Evolutionary conservation across 2,329 filamentous ascomycete genomes (phyloP).

Genomic region (Didymella pomorum): DNA sequence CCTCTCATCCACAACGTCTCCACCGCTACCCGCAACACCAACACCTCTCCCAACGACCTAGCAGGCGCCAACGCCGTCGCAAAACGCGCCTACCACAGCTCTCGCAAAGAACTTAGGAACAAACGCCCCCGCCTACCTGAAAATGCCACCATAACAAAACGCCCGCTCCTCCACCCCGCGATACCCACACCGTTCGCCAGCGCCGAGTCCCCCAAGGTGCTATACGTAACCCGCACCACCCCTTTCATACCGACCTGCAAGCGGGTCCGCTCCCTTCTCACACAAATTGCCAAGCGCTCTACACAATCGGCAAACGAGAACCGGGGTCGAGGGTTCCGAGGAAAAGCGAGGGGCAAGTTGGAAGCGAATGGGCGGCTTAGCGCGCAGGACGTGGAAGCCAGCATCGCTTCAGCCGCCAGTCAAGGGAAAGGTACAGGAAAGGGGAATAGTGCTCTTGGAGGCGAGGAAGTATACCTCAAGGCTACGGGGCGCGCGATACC

Average conservation of each 20-base stretch:
- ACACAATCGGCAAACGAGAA: conserved; percentile 45
- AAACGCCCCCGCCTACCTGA: conserved; percentile 44
- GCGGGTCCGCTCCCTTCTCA: conserved; percentile 70
- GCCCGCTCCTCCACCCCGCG: conserved; percentile 65
- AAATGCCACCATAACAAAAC: conserved; percentile 58
- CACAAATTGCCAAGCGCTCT: conserved; percentile 62
- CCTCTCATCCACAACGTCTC: neutral
- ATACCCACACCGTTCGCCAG: conserved; percentile 61
- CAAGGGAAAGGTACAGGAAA: too few species aligned
- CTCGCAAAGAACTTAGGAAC: neutral
- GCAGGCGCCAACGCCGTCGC: neutral
- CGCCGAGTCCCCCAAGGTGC: conserved; percentile 56
- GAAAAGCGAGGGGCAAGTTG: conserved; percentile 4
- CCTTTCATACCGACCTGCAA: conserved; percentile 74
- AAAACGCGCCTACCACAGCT: neutral
- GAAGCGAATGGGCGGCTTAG: conserved; percentile 38
- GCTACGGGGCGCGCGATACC: conserved; percentile 73
- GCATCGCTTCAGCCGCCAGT: too few species aligned
- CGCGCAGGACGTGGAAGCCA: conserved; percentile 43
- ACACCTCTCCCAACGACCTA: neutral
- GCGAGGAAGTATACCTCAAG: conserved; percentile 66
- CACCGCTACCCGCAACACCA: too few species aligned
- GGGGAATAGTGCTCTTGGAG: too few species aligned
- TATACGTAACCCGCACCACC: conserved; percentile 69
- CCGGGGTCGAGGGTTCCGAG: neutral